Percentiles rank a stretch among this genome's conserved stretches.
These are phyloP conservation scores for Wickerhamomyces sp. DNA, from an alignment of 1,139 yeast species.

Conservation along the genomic window DNA sequence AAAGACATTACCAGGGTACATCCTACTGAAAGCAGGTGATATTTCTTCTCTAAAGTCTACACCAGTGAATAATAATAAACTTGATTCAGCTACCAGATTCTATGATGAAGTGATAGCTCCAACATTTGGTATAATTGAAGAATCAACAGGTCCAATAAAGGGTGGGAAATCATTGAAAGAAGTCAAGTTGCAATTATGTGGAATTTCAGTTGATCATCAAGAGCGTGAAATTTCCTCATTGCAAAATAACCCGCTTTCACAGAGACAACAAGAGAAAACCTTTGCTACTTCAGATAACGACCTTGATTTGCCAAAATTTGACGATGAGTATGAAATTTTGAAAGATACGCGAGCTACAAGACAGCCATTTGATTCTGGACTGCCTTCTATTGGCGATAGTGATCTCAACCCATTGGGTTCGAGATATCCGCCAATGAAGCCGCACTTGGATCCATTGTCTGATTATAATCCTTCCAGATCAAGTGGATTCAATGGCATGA, in stretches of 20 bases:
- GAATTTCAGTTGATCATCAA: neutral
- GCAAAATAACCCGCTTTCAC: no score
- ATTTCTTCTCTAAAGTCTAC: neutral
- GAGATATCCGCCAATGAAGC: slow-evolving; percentile 37
- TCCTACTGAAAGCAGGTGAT: neutral
- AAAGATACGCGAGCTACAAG: neutral
- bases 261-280: neutral
- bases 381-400: slow-evolving; percentile 40
- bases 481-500: slow-evolving; percentile 45
- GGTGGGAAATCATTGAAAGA: neutral
- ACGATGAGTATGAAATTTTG: slow-evolving; percentile 27
- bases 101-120: neutral
- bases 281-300: no score
- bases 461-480: neutral
- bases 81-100: neutral
- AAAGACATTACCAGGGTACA: slow-evolving; percentile 1
- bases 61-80: neutral
- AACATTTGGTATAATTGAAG: neutral
- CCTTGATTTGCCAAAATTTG: slow-evolving; percentile 27
- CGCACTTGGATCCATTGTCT: slow-evolving; percentile 35
- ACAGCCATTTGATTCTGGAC: slow-evolving; percentile 2
- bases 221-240: neutral
- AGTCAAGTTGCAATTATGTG: neutral
- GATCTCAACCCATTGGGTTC: slow-evolving; percentile 49
- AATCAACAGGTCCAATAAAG: neutral